Evolutionary conservation across 441 rosid genomes (phyloP), one percentile per base, ranked within the genome.

Genomic region (Erodium chrysanthum): DNA sequence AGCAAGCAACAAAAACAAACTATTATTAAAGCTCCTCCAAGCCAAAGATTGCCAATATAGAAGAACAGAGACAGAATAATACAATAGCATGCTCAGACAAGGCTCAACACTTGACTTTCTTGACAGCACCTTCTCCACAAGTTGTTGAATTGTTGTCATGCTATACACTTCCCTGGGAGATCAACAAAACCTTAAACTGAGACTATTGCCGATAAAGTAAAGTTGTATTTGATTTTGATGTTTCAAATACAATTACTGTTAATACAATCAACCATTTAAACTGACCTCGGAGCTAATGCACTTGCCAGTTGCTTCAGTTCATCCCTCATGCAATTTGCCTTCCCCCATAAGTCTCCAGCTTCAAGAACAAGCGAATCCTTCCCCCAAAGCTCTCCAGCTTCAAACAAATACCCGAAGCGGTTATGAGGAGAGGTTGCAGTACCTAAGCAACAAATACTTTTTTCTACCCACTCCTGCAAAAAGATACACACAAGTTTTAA

Each of bases 261-360:
- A 21, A 35, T 10, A 35, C 12, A 66, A 37, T 66, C 27, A n/a
- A 0, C 11, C 14, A 20, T 54, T n/a, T n/a, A 62, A 35, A 73
- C 84, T 46, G 48, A 75, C 81, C 81, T 73, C 42, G 21, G 37
- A 42, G 64, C 69, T 7, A 78, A 62, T 60, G 61, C 74, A 20
- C 35, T 42, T 33, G 29, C 7, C 12, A 80, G 70, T 68, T 52
- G 64, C 66, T 72, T 70, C 70, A 72, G 3, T 58, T 78, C 75
- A 50, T 65, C 66, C 21, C 76, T 72, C 75, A 72, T 11, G 65
- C 10, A 18, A 1, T 66, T 33, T 35, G 72, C 73, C 42, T 71
- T 70, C 11, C 23, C 65, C 6, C 42, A 22, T 2, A 29, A 35
- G 29, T 7, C 21, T 62, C 25, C 40, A 17, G 12, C 56, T 61